Evolutionary conservation across 2,329 filamentous ascomycete genomes (phyloP), one percentile per base, ranked within the genome.

Genomic region (Ambrosiella cleistominuta): DNA sequence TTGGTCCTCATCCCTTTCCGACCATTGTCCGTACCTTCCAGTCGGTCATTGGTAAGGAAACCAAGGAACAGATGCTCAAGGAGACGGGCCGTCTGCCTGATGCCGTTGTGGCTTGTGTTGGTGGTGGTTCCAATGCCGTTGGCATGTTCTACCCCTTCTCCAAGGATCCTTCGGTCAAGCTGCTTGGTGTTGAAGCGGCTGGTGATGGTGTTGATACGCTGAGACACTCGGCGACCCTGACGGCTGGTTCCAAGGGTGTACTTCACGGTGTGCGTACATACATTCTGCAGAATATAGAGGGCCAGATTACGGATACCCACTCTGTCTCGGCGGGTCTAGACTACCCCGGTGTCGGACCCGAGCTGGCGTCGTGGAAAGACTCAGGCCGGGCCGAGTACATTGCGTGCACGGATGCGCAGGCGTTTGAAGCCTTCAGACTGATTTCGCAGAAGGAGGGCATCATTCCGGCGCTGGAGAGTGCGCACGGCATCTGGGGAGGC

Each of bases 111-210:
- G 93, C 93, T 8, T 98, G 93, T 66, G 93, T 98, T 11, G 93
- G 93, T 58, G 93, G 93, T 64, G 93, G 93, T 60, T 90, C 84
- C 69, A 98, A 98, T 68, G 93, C 93, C 1, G 84, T 86, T 2
- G 93, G 93, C 72, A 98, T 97, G 90, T 98, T 98, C 75, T 94
- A 91, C 71, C 93, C 93, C 56, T 98, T 98, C 73, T 78, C 85
- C 62, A 82, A 88, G 47, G 91, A 98, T 66, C 78, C 78, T 0
- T 83, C 77, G 61, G 93, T 98, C 61, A 89, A 90, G 72, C 79
- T 96, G 2, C 76, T 97, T 11, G 93, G 93, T 63, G 90, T 98
- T 1, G 93, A 98, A 74, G 93, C 93, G 11, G 93, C 88, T 44
- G 93, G 93, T 62, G 93, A 97, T 65, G 93, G 93, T 61, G 68